phyloP scores from a whole-genome alignment of 352 stramenopile genomes.

The Elongisporangium undulatum region DNA sequence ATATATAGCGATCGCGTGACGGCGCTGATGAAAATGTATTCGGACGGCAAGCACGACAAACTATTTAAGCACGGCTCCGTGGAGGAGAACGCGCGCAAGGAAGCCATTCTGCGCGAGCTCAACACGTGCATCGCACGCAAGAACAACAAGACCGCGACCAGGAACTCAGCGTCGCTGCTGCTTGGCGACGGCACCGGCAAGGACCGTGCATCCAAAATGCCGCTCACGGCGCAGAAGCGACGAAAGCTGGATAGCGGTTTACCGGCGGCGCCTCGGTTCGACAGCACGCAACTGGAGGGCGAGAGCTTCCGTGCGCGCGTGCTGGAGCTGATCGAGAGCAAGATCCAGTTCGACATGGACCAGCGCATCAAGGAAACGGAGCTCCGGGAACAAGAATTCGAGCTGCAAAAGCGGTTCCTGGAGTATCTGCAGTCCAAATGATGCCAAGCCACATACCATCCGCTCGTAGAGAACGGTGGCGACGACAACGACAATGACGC shows the following conservation, averaged over 20 bases:
- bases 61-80: slow-evolving; percentile 75
- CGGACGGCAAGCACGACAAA: slow-evolving; percentile 77
- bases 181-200: slow-evolving; percentile 14
- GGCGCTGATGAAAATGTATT: slow-evolving; percentile 74
- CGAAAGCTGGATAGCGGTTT: slow-evolving; percentile 15
- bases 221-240: slow-evolving; percentile 14
- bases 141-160: slow-evolving; percentile 36
- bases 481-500: slow-evolving; percentile 1
- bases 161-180: slow-evolving; percentile 9
- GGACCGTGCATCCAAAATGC: slow-evolving; percentile 10
- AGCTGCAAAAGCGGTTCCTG: slow-evolving; percentile 77
- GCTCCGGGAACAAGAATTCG: slow-evolving; percentile 74
- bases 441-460: slow-evolving; percentile 1
- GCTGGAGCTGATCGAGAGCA: slow-evolving; percentile 71
- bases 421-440: slow-evolving; percentile 82
- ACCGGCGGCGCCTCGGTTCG: background rate
- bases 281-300: slow-evolving; percentile 16
- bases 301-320: slow-evolving; percentile 57
- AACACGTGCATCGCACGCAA: slow-evolving; percentile 41
- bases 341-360: slow-evolving; percentile 83
- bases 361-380: slow-evolving; percentile 72
- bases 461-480: background rate
- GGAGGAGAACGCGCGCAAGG: slow-evolving; percentile 68
- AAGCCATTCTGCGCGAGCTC: slow-evolving; percentile 59
- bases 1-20: slow-evolving; percentile 59